Percentiles rank a stretch among this genome's conserved stretches.
These are phyloP conservation scores for Pyropia yezoensis DNA, from an alignment of 23 red algal genomes.

Conservation along the genomic window DNA sequence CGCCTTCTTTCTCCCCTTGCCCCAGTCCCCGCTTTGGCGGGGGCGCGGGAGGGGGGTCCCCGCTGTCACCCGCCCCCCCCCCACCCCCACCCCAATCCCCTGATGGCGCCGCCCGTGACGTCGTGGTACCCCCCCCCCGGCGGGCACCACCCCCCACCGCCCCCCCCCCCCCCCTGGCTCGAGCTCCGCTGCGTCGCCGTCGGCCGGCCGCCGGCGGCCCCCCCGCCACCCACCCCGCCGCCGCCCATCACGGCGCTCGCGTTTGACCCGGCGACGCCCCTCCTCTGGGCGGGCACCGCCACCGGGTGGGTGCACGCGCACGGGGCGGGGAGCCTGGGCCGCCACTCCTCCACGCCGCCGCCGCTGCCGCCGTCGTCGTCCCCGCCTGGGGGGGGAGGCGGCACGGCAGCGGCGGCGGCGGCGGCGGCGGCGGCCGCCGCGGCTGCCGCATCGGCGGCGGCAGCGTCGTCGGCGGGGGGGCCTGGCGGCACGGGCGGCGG, in stretches of 20 bases:
- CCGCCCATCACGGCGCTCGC: constrained; percentile 16
- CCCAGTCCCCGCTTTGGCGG: no score
- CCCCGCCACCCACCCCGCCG: no score
- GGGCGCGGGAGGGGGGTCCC: no score
- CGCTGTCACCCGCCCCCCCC: no score
- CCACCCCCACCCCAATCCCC: no score
- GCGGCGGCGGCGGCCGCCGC: constrained; percentile 25
- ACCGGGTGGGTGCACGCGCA: constrained; percentile 50
- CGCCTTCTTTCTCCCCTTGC: no score
- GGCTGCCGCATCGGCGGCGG: constrained; percentile 11
- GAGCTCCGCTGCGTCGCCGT: no score
- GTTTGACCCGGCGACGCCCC: constrained; percentile 36
- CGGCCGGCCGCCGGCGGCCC: no score
- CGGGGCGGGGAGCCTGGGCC: constrained; percentile 29
- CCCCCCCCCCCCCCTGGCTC: no score
- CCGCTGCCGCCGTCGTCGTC: constrained; percentile 15
- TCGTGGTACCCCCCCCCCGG: no score
- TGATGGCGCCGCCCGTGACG: no score
- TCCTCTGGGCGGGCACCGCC: constrained; percentile 47
- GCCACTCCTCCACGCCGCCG: constrained; percentile 27
- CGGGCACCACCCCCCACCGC: no score
- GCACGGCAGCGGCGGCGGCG: neutral
- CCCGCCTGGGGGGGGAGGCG: neutral
- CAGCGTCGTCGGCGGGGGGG: constrained; percentile 24
- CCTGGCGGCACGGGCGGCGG: constrained; percentile 12